Conservation (phyloP, 2,329 filamentous ascomycete genomes). For the Fusarium brachygibbosum region DNA sequence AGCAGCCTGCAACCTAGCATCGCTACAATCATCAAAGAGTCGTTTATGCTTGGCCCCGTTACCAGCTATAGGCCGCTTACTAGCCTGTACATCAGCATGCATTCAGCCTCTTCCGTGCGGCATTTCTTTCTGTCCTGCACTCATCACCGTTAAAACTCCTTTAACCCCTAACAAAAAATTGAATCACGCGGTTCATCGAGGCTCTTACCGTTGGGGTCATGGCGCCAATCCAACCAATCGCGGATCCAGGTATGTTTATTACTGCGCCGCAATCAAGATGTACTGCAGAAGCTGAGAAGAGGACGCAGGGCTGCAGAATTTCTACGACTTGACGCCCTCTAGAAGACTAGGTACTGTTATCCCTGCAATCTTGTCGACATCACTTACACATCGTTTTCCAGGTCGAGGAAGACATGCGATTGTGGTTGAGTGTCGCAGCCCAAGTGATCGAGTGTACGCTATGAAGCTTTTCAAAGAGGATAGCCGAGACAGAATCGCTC, state of each 20-base stretch:
- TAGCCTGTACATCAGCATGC: neutral
- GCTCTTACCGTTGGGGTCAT: neutral
- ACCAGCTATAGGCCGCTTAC: neutral
- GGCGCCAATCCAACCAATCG: conserved; percentile 9
- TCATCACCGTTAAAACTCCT: neutral
- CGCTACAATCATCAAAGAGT: no score
- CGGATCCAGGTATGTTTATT: neutral
- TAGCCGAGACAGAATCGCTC: neutral
- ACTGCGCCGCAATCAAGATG: accelerated
- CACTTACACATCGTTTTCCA: neutral
- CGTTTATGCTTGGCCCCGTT: neutral
- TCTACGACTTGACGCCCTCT: conserved; percentile 17
- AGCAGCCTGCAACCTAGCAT: neutral
- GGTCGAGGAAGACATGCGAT: conserved; percentile 25
- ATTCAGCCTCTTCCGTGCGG: neutral
- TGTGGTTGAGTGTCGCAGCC: conserved; percentile 16
- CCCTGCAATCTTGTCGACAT: accelerated
- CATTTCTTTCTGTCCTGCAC: neutral
- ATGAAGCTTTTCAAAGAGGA: conserved; percentile 31
- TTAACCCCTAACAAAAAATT: neutral
- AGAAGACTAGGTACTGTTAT: conserved; percentile 3
- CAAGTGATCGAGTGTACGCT: conserved; percentile 5
- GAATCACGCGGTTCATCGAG: no score
- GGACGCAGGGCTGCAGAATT: neutral
- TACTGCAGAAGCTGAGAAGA: neutral